phyloP scores from a whole-genome alignment of 495 filamentous ascomycete species.

The Symbiotaphrina buchneri region DNA sequence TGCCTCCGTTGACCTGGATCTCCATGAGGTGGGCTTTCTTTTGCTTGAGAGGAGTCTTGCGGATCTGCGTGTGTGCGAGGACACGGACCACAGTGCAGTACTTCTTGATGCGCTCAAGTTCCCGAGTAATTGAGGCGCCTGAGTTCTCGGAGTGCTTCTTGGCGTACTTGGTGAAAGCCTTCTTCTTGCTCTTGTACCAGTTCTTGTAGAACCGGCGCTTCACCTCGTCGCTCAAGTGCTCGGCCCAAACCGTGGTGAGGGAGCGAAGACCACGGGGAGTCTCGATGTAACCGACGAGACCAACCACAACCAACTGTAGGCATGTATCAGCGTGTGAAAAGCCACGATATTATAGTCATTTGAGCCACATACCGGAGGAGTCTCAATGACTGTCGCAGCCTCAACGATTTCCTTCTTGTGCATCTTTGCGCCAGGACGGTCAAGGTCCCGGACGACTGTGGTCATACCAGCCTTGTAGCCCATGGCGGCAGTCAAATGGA shows the following conservation, averaged over 20 bases:
- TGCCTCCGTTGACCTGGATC: slow-evolving; percentile 98
- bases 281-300: slow-evolving; percentile 99
- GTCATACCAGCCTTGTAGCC: slow-evolving; percentile 99
- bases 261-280: slow-evolving; percentile 98
- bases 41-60: slow-evolving; percentile 98
- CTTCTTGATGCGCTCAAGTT: slow-evolving; percentile 99
- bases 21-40: slow-evolving; percentile 99
- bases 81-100: slow-evolving; percentile 99
- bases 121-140: slow-evolving; percentile 75
- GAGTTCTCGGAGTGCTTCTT: slow-evolving; percentile 94
- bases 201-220: slow-evolving; percentile 99
- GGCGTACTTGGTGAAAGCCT: slow-evolving; percentile 99
- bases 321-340: slow-evolving; percentile 10
- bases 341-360: background rate
- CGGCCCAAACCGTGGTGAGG: slow-evolving; percentile 98
- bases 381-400: slow-evolving; percentile 97
- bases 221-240: slow-evolving; percentile 95
- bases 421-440: slow-evolving; percentile 97
- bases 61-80: slow-evolving; percentile 97
- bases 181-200: slow-evolving; percentile 99
- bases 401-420: slow-evolving; percentile 99
- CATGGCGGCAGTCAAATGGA: slow-evolving; percentile 95
- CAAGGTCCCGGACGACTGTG: slow-evolving; percentile 98
- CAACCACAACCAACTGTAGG: slow-evolving; percentile 86
- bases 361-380: slow-evolving; percentile 72